Evolutionary conservation across 2,329 filamentous ascomycete genomes (phyloP), one percentile per base, ranked within the genome.

Genomic region (Myriosclerotinia duriaeana): DNA sequence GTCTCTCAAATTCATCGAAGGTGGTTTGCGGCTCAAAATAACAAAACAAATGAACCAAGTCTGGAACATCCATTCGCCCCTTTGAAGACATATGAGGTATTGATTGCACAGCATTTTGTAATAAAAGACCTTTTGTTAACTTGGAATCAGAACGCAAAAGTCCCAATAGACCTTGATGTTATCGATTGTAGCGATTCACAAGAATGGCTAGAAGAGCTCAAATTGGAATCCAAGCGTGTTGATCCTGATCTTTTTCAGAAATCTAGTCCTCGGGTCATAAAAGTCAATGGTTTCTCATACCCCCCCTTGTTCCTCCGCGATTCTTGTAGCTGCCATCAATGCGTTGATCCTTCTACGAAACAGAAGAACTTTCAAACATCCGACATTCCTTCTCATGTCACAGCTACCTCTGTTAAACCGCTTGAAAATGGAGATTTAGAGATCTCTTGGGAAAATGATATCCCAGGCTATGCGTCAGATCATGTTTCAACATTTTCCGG

Each of bases 341-440:
- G 87, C 73, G 79, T 87, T 42, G 83, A 89, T 73, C 79, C 82
- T 4, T 82, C 84, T 53, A 87, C 85, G 20, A 82, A 80, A 53
- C 87, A 89, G 74, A 89, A 89, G 77, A 79, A 80, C 48, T 91
- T 91, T 76, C 83, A 84, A 65, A 88, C 87, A 0, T 80, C 81
- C 26, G 87, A 92, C 62, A 87, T 92, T 53, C 85, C 87, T 0
- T 40, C 71, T 11, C 69, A 80, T 42, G 83, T 88, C 56, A 61
- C 71, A 17, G 76, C 79, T 5, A 72, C 76, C 46, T 67, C 77
- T 34, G 69, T 77, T 42, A 73, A 77, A 63, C 72, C 79, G 26
- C 74, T 76, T 12, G 73, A 77, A 2, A 75, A 79, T 58, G 79
- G 78, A 9, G 71, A 76, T n/a, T 74, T 85, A 14, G 77, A 80